Base-by-base conservation (phyloP, 129 eudicot species). In the Oenanthe sinensis region DNA sequence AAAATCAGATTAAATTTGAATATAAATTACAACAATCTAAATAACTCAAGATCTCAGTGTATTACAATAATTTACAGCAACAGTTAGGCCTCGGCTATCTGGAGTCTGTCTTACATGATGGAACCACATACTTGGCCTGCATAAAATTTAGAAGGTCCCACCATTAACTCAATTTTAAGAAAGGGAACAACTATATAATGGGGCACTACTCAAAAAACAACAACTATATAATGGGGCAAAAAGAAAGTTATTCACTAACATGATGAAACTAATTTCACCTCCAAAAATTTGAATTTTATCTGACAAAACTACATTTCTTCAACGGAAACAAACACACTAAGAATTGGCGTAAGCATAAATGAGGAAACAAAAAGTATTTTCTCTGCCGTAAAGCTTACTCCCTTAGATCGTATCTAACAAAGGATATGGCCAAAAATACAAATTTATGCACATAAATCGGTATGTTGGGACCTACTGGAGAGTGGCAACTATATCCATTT, bases 61-160 rank as follows among this genome's bases (percentile, higher is more conserved):
- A 62, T 79, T 90, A 95, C 99, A 95, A 81, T 95, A 95, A 89
- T 95, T 95, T 65, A 92, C 90, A 0, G 99, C 99, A 62, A 95
- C 84, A 60, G 95, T 88, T 63, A 93, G 96, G 79, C 96, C 94
- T 58, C 88, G 75, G 46, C 70, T 83, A 60, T 89, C 92, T 47
- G 96, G 92, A 82, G 85, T 86, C 84, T 95, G 99, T 77, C 90
- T 85, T 70, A 95, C 99, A 80, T 95, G 96, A 86, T 95, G 99
- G 85, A 92, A 95, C 99, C 99, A 95, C 99, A 95, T 90, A 83
- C 99, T 95, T 4, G 99, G 99, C 97, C 99, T 95, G 85, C 90
- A 90, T 20, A 79, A 86, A 16, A 39, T 36, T 46, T 77, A 62
- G 8, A 22, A 30, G 24, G 46, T 9, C 5, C 28, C 37, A 72